Percentiles rank a stretch among this genome's conserved stretches.
These are phyloP conservation scores for Globisporangium nodosum DNA, from an alignment of 352 stramenopile species.

Conservation along the genomic window DNA sequence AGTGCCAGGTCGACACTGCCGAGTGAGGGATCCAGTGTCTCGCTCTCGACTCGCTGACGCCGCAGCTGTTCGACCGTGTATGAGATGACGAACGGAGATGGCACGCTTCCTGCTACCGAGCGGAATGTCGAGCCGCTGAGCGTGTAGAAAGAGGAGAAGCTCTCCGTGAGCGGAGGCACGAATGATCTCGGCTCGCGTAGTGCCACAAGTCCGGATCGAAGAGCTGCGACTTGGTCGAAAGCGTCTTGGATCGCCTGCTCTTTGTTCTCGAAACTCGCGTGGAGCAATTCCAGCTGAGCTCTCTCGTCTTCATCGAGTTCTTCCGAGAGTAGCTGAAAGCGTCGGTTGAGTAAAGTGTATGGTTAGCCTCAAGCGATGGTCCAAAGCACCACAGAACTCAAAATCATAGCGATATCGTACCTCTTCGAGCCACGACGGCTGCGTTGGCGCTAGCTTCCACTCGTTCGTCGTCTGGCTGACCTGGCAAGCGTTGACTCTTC, in stretches of 20 bases:
- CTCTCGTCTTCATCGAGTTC: constrained; percentile 8
- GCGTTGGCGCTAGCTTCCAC: constrained; percentile 8
- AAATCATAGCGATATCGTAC: background rate
- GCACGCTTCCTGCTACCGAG: background rate
- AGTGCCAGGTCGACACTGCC: constrained; percentile 8
- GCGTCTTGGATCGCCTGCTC: constrained; percentile 7
- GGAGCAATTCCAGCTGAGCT: background rate
- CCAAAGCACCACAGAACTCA: background rate
- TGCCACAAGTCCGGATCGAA: constrained; percentile 7
- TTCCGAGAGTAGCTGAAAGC: constrained; percentile 9
- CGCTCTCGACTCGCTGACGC: background rate
- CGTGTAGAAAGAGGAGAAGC: constrained; percentile 7
- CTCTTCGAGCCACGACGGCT: constrained; percentile 13
- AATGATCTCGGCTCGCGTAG: background rate
- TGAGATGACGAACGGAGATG: constrained; percentile 11
- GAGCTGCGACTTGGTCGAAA: constrained; percentile 7
- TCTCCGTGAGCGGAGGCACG: constrained; percentile 3
- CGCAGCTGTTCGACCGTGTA: constrained; percentile 11
- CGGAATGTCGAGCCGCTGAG: constrained; percentile 9
- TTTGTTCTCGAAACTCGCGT: background rate
- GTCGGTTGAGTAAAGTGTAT: background rate
- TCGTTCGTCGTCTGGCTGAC: background rate
- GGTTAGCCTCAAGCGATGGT: background rate
- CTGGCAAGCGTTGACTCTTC: constrained; percentile 1
- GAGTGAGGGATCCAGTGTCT: background rate